A percentile compares a stretch with the other conserved stretches of the same genome.
These are phyloP conservation scores for Solanum corneliomulleri DNA, from an alignment of 257 asterid species.

Conservation along the genomic window DNA sequence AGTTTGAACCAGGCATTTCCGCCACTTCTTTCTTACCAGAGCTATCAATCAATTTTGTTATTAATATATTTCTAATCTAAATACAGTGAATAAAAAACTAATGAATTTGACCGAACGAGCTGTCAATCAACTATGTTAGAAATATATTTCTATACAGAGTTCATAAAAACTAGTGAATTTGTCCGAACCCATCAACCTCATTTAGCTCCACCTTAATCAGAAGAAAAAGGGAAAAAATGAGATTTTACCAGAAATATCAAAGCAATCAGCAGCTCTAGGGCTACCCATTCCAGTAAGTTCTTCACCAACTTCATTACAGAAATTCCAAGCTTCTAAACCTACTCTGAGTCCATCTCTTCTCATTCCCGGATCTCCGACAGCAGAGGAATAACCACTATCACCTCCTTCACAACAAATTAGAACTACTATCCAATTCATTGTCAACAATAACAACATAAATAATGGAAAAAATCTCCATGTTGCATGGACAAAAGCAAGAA, in stretches of 20 bases:
- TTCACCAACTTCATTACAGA: slow-evolving; percentile 6
- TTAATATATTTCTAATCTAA: too few species aligned
- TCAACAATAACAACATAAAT: background rate
- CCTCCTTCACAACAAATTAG: background rate
- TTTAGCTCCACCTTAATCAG: background rate
- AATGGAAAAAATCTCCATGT: background rate
- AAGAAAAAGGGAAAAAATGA: background rate
- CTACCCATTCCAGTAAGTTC: slow-evolving; percentile 1
- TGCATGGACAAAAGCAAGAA: background rate
- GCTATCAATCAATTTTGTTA: too few species aligned
- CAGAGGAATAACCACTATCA: background rate
- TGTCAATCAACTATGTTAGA: too few species aligned
- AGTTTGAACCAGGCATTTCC: background rate
- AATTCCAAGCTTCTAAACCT: slow-evolving; percentile 6
- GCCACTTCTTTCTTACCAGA: too few species aligned
- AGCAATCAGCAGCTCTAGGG: slow-evolving; percentile 6
- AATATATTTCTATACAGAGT: too few species aligned
- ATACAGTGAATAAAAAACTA: too few species aligned
- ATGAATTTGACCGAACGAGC: too few species aligned
- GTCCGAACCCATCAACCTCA: background rate
- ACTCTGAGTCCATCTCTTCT: background rate
- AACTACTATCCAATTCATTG: background rate
- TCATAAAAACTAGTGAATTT: too few species aligned
- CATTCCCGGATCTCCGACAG: background rate
- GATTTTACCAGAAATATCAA: background rate